These are phyloP conservation scores for Hydrangea macrophylla DNA, from an alignment of 148 eudicot genomes.

Conservation along the genomic window DNA sequence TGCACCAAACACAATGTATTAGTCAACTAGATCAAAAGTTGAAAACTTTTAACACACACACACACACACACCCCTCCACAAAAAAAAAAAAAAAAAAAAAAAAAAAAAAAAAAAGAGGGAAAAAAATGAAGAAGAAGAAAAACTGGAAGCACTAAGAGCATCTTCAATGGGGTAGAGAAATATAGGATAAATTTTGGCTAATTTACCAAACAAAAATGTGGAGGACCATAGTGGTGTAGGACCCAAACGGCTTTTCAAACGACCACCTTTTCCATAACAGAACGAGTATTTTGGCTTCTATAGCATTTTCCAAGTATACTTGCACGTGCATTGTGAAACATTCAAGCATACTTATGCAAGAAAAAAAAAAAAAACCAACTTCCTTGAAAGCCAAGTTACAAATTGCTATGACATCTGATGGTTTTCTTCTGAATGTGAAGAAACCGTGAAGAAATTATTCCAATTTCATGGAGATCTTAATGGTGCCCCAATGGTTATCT, in stretches of 20 bases:
- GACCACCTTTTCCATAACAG: neutral
- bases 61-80: neutral
- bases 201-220: too few relatives aligned
- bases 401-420: neutral
- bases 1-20: neutral
- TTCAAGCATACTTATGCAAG: too few relatives aligned
- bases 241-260: too few relatives aligned
- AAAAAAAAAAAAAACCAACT: neutral
- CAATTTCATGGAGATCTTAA: neutral
- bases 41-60: too few relatives aligned
- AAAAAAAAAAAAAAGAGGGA: too few relatives aligned
- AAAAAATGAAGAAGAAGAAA: too few relatives aligned
- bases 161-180: too few relatives aligned
- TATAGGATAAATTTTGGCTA: too few relatives aligned
- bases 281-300: neutral
- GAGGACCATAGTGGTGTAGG: too few relatives aligned
- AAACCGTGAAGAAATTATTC: too few relatives aligned
- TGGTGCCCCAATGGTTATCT: neutral
- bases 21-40: too few relatives aligned
- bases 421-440: neutral
- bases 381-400: neutral
- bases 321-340: neutral
- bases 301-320: neutral
- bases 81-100: too few relatives aligned
- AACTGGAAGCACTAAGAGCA: neutral